Base-by-base conservation (phyloP, 371 early-diverging fungal genomes). In the Synchytrium microbalum region DNA sequence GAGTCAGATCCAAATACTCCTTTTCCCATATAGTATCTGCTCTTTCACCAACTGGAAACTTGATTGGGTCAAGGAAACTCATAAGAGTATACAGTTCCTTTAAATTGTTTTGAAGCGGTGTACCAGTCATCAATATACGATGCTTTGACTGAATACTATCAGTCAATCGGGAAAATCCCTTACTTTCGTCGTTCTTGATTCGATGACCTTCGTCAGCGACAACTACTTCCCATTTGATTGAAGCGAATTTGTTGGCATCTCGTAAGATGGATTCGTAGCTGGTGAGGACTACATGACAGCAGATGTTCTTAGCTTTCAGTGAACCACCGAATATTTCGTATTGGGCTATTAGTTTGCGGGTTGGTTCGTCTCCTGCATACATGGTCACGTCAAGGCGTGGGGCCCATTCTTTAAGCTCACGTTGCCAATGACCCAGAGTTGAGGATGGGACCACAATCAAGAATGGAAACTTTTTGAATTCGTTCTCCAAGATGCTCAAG, bases 181-280 rank as follows among this genome's bases (percentile, higher is more conserved):
- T 82, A 19, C 84, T 79, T 54, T 71, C 71, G 62, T 85, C 81
- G 71, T 91, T 92, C 70, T 93, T 95, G 31, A 94, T 74, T 55
- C 93, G 80, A 62, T 95, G 94, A 0, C 91, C 92, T 72, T 93
- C 94, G 71, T 94, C 94, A 1, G 91, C 83, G 1, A 91, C 73
- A 38, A 90, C 56, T 16, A 77, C 79, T n/a, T 86, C 80, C 85
- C 87, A 95, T 53, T 64, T 25, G 14, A 79, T 64, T 19, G 46
- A 67, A 58, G 73, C 75, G 60, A 90, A 79, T 29, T 82, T 62
- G 2, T 72, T 78, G 14, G 77, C 69, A 61, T 86, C 84, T 1
- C 63, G 54, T 38, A 72, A 66, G 31, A 86, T 75, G 13, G 79
- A 80, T 69, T 93, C 93, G 63, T 92, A 92, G 24, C 88, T 89